phyloP scores from a whole-genome alignment of 306 rosid species.

The Echinosophora koreensis region DNA sequence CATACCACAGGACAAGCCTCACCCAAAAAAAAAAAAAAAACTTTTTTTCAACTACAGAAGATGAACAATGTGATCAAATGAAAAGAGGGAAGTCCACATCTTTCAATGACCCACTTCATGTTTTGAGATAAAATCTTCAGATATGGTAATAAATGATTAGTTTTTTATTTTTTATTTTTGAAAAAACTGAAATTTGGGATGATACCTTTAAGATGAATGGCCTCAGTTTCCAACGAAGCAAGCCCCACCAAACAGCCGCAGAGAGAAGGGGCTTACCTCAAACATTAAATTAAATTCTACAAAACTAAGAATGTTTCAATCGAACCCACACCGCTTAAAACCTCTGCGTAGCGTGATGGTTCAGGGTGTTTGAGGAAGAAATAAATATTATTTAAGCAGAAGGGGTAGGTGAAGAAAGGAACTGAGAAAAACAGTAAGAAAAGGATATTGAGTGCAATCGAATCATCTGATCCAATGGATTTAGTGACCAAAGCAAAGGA shows the following conservation, averaged over 20 bases:
- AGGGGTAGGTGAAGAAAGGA: slow-evolving; percentile 57
- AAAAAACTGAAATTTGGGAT: slow-evolving; percentile 33
- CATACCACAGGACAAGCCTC: slow-evolving; percentile 38
- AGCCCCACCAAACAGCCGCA: slow-evolving; percentile 41
- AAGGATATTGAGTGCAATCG: slow-evolving; percentile 42
- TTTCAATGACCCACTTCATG: slow-evolving; percentile 51
- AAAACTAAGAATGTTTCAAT: slow-evolving; percentile 37
- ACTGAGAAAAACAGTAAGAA: slow-evolving; percentile 33
- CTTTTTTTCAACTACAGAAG: slow-evolving; percentile 24
- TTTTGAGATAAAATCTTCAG: slow-evolving; percentile 32
- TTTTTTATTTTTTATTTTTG: background rate
- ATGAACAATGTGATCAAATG: slow-evolving; percentile 52
- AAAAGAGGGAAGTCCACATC: slow-evolving; percentile 39
- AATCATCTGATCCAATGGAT: slow-evolving; percentile 33
- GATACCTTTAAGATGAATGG: slow-evolving; percentile 27
- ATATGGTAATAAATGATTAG: slow-evolving; percentile 27
- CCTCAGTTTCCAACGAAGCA: slow-evolving; percentile 39
- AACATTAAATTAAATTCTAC: slow-evolving; percentile 44
- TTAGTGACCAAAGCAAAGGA: slow-evolving; percentile 40
- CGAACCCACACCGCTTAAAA: slow-evolving; percentile 41
- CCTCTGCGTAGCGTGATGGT: slow-evolving; percentile 10
- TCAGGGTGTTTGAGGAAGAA: slow-evolving; percentile 27
- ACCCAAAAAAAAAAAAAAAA: slow-evolving; percentile 6
- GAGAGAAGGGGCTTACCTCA: slow-evolving; percentile 34
- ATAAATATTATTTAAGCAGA: slow-evolving; percentile 3